These are phyloP conservation scores for Daldinia loculata DNA, from an alignment of 495 filamentous ascomycete genomes.

Conservation along the genomic window DNA sequence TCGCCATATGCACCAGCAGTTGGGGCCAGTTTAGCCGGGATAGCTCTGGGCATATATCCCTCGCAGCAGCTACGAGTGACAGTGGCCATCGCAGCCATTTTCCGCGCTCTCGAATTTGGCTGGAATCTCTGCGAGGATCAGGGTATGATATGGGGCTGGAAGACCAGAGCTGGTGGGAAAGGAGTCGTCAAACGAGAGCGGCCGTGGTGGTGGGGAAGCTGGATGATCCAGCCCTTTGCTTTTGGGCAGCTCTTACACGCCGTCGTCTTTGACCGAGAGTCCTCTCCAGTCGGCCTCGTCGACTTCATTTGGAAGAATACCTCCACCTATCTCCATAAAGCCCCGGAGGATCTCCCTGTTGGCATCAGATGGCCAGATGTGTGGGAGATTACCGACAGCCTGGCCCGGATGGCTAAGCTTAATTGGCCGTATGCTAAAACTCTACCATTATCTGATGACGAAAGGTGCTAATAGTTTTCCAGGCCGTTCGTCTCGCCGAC, in stretches of 20 bases:
- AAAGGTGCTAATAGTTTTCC: slow-evolving; percentile 25
- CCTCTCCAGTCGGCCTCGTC: slow-evolving; percentile 77
- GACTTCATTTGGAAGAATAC: slow-evolving; percentile 78
- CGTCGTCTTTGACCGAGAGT: slow-evolving; percentile 91
- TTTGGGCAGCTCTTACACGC: slow-evolving; percentile 91
- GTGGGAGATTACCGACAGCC: slow-evolving; percentile 79
- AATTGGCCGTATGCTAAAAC: slow-evolving; percentile 81
- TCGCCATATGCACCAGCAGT: slow-evolving; percentile 85
- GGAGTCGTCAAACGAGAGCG: slow-evolving; percentile 52
- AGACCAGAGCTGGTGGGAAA: slow-evolving; percentile 49
- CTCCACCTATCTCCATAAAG: slow-evolving; percentile 76
- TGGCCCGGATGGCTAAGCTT: slow-evolving; percentile 80
- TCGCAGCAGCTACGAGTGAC: slow-evolving; percentile 79
- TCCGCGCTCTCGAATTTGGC: slow-evolving; percentile 82
- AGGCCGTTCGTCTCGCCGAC: slow-evolving; percentile 85
- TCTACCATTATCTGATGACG: background rate
- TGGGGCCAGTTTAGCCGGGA: slow-evolving; percentile 84
- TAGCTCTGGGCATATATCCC: slow-evolving; percentile 82
- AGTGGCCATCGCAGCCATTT: slow-evolving; percentile 78
- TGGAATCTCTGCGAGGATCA: slow-evolving; percentile 85
- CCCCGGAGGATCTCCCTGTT: slow-evolving; percentile 73
- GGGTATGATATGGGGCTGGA: slow-evolving; percentile 75
- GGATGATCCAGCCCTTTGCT: slow-evolving; percentile 92
- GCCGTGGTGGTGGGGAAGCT: slow-evolving; percentile 94
- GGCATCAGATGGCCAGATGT: slow-evolving; percentile 76